Percentiles rank a stretch among this genome's conserved stretches.
Conservation (phyloP, 2,329 filamentous ascomycete species). For the Monascus ruber region DNA sequence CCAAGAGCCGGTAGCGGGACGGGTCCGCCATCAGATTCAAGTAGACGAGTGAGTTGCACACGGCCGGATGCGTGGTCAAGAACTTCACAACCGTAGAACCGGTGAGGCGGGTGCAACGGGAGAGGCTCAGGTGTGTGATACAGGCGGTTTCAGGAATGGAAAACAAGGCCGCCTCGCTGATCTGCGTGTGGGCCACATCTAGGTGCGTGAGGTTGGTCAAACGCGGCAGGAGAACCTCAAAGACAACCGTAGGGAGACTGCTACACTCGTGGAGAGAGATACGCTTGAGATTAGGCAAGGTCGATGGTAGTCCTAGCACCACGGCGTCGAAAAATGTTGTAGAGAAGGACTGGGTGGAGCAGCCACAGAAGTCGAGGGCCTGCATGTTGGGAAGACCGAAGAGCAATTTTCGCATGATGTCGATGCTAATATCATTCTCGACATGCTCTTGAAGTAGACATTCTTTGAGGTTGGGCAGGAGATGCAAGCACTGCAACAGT, state of each 20-base stretch:
- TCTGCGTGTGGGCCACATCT: conserved; percentile 65
- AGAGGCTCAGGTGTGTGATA: conserved; percentile 67
- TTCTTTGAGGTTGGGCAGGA: conserved; percentile 64
- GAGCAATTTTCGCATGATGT: conserved; percentile 60
- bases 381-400: conserved; percentile 52
- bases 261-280: conserved; percentile 71
- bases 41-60: conserved; percentile 52
- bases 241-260: conserved; percentile 54
- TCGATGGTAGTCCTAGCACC: conserved; percentile 39
- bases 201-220: conserved; percentile 60
- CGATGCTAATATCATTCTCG: conserved; percentile 60
- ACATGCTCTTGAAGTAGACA: conserved; percentile 73
- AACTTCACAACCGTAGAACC: conserved; percentile 59
- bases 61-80: conserved; percentile 58
- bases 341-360: conserved; percentile 57
- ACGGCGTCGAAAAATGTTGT: conserved; percentile 50
- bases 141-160: conserved; percentile 60
- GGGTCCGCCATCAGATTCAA: conserved; percentile 64
- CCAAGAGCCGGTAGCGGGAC: conserved; percentile 60
- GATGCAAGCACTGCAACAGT: conserved; percentile 56
- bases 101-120: conserved; percentile 61
- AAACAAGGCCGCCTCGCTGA: conserved; percentile 59
- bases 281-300: conserved; percentile 49
- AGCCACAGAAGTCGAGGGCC: conserved; percentile 67
- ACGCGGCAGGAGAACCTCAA: conserved; percentile 61